Evolutionary conservation across 768 basidiomycete genomes (phyloP).

Genomic region (Collybiopsis confluens): DNA sequence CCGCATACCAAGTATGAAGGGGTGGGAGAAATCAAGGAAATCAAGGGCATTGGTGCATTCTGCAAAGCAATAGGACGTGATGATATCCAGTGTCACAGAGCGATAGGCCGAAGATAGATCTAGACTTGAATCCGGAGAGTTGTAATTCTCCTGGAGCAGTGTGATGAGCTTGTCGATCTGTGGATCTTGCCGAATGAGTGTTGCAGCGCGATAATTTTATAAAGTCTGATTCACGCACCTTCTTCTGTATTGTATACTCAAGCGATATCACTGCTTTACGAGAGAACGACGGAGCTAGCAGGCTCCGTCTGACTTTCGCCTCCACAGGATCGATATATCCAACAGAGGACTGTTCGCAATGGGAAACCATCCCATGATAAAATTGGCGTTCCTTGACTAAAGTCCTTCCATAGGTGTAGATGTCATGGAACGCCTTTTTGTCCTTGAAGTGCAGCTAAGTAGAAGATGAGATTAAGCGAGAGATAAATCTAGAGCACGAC

Average conservation of each 20-base stretch:
- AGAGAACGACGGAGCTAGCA: slow-evolving; percentile 28
- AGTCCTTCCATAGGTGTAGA: slow-evolving; percentile 21
- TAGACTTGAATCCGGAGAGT: slow-evolving; percentile 5
- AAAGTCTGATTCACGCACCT: slow-evolving; percentile 13
- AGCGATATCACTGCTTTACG: slow-evolving; percentile 25
- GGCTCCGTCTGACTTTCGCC: slow-evolving; percentile 24
- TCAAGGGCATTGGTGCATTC: slow-evolving; percentile 20
- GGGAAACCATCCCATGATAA: slow-evolving; percentile 13
- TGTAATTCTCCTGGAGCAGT: slow-evolving; percentile 1
- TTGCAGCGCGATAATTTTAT: too few relatives aligned
- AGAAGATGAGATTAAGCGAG: neutral
- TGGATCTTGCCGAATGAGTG: neutral
- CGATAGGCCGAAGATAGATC: slow-evolving; percentile 23
- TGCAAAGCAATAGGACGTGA: slow-evolving; percentile 28
- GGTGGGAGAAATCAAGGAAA: slow-evolving; percentile 22
- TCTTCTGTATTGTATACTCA: slow-evolving; percentile 23
- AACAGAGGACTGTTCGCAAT: slow-evolving; percentile 23
- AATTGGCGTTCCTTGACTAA: slow-evolving; percentile 18
- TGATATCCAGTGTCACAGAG: slow-evolving; percentile 24
- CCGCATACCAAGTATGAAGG: slow-evolving; percentile 20
- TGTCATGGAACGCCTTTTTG: slow-evolving; percentile 30
- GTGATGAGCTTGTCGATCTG: slow-evolving; percentile 22
- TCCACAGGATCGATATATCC: slow-evolving; percentile 18
- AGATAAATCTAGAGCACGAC: neutral
- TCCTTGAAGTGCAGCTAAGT: slow-evolving; percentile 35